phyloP scores from a whole-genome alignment of 257 asterid genomes.

The Primulina eburnea region DNA sequence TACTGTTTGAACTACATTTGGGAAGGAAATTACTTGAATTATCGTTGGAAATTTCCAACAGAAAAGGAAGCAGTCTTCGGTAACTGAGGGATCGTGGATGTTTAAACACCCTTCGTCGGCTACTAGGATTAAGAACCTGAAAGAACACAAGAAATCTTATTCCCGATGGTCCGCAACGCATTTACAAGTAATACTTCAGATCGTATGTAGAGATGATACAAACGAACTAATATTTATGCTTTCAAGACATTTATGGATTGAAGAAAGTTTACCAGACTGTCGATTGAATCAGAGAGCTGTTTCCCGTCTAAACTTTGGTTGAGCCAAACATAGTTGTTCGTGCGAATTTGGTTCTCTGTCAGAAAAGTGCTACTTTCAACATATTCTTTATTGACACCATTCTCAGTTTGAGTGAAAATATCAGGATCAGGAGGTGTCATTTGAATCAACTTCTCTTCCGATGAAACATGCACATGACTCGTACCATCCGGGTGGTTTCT shows the following conservation, averaged over 20 bases:
- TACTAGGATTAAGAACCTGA: constrained; percentile 68
- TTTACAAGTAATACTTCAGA: neutral
- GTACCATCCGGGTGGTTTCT: constrained; percentile 16
- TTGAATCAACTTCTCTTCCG: constrained; percentile 39
- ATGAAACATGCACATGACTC: constrained; percentile 28
- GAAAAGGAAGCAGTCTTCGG: constrained; percentile 74
- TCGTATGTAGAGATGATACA: neutral
- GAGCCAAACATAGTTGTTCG: constrained; percentile 13
- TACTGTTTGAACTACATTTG: constrained; percentile 6
- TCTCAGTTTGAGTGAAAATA: constrained; percentile 29
- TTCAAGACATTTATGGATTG: neutral
- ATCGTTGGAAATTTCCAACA: constrained; percentile 54
- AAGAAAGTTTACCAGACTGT: constrained; percentile 36
- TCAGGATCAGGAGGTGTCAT: constrained; percentile 64
- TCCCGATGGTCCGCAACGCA: constrained; percentile 4
- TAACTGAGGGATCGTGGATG: constrained; percentile 61
- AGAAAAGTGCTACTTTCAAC: constrained; percentile 20
- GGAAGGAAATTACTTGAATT: constrained; percentile 31
- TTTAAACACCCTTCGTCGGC: constrained; percentile 54
- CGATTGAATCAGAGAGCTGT: constrained; percentile 26
- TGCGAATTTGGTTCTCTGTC: constrained; percentile 15
- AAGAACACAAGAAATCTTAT: constrained; percentile 7
- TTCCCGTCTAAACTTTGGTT: constrained; percentile 32
- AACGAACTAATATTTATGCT: neutral
- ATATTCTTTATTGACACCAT: constrained; percentile 16